Base-by-base conservation (phyloP, 23 red algal species). In the Pyropia haitanensis region DNA sequence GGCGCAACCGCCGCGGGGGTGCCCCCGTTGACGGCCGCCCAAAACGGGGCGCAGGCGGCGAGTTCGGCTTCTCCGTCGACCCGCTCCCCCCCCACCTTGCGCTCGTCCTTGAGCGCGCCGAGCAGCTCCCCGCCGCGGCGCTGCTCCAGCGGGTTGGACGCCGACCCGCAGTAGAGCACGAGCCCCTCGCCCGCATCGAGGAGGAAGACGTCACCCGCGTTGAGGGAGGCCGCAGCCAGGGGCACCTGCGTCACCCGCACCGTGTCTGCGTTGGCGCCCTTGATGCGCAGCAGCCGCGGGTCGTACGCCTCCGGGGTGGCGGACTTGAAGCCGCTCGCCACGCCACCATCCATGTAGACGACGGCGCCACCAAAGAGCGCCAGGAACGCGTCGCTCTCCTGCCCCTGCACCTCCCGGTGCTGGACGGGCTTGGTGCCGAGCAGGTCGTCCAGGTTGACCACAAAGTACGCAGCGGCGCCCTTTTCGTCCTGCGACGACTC, bases 371-470 rank as follows among this genome's bases (percentile, higher is more conserved):
- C n/a, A 51, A 89, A 89, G 39, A 79, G 71, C 2, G 73, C 70
- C 20, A 74, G 69, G 67, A 89, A 89, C 1, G 61, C 57, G 25
- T 58, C 54, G 8, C 72, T 63, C 54, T 89, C 85, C 29, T 56
- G 65, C 56, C 71, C 76, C 23, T 89, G 63, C 17, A 81, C 64
- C 73, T 89, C 85, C 6, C 85, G 65, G 56, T 89, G 72, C 62
- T 89, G 85, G 21, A 89, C 75, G 14, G 85, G 73, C 68, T 81
- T 75, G 25, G 65, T 59, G 15, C 78, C 22, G 13, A 89, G 60
- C 67, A 89, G 48, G 24, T 89, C 85, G 65, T 89, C 85, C 31
- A 89, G 28, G 61, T 89, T 89, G 23, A 89, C 85, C 15, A 72
- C 78, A 58, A 89, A 79, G 49, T 89, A 89, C 6, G 85, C 85